Percentiles rank a stretch among this genome's conserved stretches.
Evolutionary conservation across 192 early-diverging fungal genomes (phyloP).

Genomic region (Coemansia sp.): DNA sequence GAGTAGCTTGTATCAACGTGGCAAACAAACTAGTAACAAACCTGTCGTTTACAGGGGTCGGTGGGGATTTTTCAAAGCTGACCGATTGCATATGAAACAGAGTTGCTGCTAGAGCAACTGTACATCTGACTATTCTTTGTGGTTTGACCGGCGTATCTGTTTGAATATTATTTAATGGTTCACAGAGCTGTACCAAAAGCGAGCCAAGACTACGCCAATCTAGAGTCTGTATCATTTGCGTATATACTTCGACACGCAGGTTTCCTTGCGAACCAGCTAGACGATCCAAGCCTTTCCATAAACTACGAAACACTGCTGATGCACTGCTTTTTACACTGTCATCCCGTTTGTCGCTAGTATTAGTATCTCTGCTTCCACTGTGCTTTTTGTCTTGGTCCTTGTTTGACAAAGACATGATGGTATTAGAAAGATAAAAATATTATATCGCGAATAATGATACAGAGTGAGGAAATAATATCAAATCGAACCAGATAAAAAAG

Average conservation of each 20-base stretch:
- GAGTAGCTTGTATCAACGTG: slow-evolving; percentile 3
- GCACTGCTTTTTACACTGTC: not conserved
- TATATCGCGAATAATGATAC: too few species aligned
- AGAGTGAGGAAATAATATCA: too few species aligned
- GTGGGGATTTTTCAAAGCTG: not conserved
- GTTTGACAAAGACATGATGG: too few species aligned
- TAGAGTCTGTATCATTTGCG: slow-evolving; percentile 4
- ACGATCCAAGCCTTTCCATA: slow-evolving; percentile 23
- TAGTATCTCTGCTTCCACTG: too few species aligned
- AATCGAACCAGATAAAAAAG: too few species aligned
- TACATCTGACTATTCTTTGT: slow-evolving; percentile 4
- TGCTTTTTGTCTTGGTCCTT: too few species aligned
- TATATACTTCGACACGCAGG: slow-evolving; percentile 11
- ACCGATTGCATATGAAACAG: slow-evolving; percentile 24
- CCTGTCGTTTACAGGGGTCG: slow-evolving; percentile 2
- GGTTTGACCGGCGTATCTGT: too few species aligned
- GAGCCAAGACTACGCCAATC: slow-evolving; percentile 33
- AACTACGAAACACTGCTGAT: slow-evolving; percentile 9
- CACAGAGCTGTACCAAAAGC: slow-evolving; percentile 16
- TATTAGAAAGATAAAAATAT: too few species aligned
- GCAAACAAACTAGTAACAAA: slow-evolving; percentile 23
- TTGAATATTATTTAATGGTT: not conserved
- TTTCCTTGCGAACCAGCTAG: slow-evolving; percentile 5
- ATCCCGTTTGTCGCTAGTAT: too few species aligned
- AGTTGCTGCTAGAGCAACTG: slow-evolving; percentile 12